Conservation (phyloP, 1,284 basidiomycete species). For the Tylopilus sp. region DNA sequence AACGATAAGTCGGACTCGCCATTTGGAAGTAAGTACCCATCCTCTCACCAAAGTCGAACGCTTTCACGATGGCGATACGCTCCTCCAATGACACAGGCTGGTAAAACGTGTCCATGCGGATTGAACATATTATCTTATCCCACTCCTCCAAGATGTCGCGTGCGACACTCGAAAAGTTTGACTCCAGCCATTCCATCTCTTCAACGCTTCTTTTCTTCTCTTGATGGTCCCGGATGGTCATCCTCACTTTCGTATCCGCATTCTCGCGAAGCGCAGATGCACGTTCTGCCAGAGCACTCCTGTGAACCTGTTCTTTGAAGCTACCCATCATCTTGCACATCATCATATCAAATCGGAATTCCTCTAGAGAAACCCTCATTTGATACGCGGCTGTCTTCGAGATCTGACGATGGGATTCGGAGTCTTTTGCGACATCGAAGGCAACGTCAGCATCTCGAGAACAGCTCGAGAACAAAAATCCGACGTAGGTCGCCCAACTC, state of each 20-base stretch:
- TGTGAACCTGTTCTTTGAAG: constrained; percentile 20
- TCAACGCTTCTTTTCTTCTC: constrained; percentile 30
- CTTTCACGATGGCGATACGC: constrained; percentile 53
- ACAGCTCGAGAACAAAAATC: constrained; percentile 56
- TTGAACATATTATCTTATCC: constrained; percentile 41
- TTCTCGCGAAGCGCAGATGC: constrained; percentile 8
- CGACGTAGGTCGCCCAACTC: constrained; percentile 51
- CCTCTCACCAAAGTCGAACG: constrained; percentile 50
- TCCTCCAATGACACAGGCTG: constrained; percentile 56
- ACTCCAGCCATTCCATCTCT: constrained; percentile 49
- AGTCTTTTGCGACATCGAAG: constrained; percentile 45
- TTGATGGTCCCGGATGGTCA: constrained; percentile 21
- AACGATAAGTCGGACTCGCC: not conserved
- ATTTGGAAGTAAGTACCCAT: not conserved
- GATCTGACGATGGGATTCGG: constrained; percentile 51
- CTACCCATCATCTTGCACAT: constrained; percentile 33
- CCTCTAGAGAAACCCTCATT: constrained; percentile 50
- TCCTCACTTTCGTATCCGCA: constrained; percentile 19
- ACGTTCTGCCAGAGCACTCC: constrained; percentile 17
- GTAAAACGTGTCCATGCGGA: constrained; percentile 51
- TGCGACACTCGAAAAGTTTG: constrained; percentile 46
- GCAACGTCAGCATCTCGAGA: constrained; percentile 54
- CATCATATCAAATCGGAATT: constrained; percentile 44
- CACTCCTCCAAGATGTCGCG: constrained; percentile 51
- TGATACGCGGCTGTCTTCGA: constrained; percentile 50